Conservation (phyloP, 139 green algal genomes). For the Nannochloris sp. region DNA sequence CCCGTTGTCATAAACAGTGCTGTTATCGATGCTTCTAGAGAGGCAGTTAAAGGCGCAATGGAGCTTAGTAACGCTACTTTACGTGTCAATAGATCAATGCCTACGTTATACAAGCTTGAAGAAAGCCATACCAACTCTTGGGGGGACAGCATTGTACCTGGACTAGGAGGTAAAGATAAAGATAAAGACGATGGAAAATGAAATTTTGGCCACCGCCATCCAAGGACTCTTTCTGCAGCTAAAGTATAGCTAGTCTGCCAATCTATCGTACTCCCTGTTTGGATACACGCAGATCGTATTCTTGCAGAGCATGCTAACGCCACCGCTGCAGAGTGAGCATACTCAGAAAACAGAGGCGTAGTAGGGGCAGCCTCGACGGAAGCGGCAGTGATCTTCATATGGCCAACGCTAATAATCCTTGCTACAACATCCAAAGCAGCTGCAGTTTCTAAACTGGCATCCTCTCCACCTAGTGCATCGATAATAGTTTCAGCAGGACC, state of each 20-base stretch:
- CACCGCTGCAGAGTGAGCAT: background rate
- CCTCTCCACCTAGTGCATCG: too few relatives aligned
- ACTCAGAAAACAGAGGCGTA: too few relatives aligned
- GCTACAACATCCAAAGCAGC: background rate
- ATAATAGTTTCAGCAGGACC: too few relatives aligned
- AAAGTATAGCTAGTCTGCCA: background rate
- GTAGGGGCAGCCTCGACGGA: too few relatives aligned
- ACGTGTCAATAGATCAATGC: slow-evolving; percentile 8
- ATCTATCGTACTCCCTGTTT: background rate
- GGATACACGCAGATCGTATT: background rate
- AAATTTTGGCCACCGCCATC: too few relatives aligned
- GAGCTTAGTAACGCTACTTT: background rate
- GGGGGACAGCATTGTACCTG: background rate
- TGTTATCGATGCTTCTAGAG: background rate
- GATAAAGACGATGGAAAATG: too few relatives aligned
- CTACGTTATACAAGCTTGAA: slow-evolving; percentile 15
- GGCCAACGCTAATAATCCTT: background rate
- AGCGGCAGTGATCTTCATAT: too few relatives aligned
- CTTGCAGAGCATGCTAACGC: background rate
- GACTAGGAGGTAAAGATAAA: background rate
- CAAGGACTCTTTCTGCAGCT: too few relatives aligned
- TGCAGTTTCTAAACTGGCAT: too few relatives aligned
- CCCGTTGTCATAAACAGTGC: too few relatives aligned
- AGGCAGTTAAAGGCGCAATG: background rate
- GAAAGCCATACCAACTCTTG: slow-evolving; percentile 21